Evolutionary conservation across 2,329 filamentous ascomycete genomes (phyloP).

Genomic region (Mycocentrospora acerina): DNA sequence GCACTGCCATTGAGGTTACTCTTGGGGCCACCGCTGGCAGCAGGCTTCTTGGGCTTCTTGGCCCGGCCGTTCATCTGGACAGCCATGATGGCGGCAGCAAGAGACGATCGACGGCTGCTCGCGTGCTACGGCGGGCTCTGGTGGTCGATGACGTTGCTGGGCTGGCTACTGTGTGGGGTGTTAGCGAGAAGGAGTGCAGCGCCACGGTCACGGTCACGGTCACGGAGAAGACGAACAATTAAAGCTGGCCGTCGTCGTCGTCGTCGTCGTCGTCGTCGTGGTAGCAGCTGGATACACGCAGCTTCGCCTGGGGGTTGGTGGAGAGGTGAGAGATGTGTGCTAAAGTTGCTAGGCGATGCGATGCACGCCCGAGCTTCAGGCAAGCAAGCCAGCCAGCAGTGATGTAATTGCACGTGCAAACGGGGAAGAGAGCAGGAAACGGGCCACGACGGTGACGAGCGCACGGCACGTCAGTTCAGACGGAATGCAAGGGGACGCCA

Average conservation of each 20-base stretch:
- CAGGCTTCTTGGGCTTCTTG: conserved; percentile 36
- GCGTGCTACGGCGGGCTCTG: conserved; percentile 13
- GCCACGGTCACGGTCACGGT: too few species aligned
- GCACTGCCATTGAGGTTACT: conserved; percentile 22
- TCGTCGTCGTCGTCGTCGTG: too few species aligned
- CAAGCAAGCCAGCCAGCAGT: conserved; percentile 7
- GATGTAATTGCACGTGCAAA: conserved; percentile 34
- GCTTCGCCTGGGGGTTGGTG: background rate
- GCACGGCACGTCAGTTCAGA: background rate
- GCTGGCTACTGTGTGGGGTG: background rate
- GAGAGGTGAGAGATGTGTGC: conserved; percentile 9
- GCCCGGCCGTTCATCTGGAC: conserved; percentile 40
- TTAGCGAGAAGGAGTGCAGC: conserved; percentile 1
- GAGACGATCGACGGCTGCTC: conserved; percentile 11
- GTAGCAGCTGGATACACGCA: background rate
- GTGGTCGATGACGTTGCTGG: background rate
- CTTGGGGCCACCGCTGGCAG: conserved; percentile 27
- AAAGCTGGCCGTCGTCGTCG: too few species aligned
- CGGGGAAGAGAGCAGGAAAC: conserved; percentile 20
- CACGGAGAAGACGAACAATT: too few species aligned
- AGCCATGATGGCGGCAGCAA: conserved; percentile 34
- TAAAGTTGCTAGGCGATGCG: conserved; percentile 8
- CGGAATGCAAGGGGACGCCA: too few species aligned
- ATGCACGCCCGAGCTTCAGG: conserved; percentile 19
- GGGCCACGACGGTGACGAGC: background rate